Percentiles rank a stretch among this genome's conserved stretches.
Conservation (phyloP, 257 asterid genomes). For the Paraleonurus japonicus region DNA sequence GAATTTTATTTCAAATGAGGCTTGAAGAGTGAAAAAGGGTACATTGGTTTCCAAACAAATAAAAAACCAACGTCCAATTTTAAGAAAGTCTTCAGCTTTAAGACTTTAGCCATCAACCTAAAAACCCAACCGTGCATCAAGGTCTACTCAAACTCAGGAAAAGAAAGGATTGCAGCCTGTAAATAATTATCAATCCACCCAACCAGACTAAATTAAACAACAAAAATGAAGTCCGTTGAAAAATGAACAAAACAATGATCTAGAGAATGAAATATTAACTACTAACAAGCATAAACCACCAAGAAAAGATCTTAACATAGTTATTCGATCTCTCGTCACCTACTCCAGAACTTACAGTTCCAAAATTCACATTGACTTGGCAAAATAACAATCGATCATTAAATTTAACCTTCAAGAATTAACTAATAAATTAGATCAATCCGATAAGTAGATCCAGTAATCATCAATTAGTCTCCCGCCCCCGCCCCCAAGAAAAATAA, state of each 20-base stretch:
- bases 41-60: not conserved
- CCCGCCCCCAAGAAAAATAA: not conserved
- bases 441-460: constrained; percentile 26
- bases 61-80: not conserved
- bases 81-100: not conserved
- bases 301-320: not conserved
- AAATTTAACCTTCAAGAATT: not conserved
- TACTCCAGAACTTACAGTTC: not conserved
- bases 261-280: not conserved
- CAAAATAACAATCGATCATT: constrained; percentile 12
- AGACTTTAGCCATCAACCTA: constrained; percentile 1
- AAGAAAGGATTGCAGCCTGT: not conserved
- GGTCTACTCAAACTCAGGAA: not conserved
- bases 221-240: not conserved
- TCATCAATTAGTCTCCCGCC: not conserved
- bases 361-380: constrained; percentile 6
- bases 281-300: not conserved
- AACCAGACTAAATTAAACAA: not conserved
- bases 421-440: constrained; percentile 22
- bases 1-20: not conserved
- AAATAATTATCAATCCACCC: not conserved
- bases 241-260: not conserved
- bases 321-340: constrained; percentile 7
- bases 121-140: not conserved
- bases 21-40: not conserved